phyloP scores from a whole-genome alignment of 257 asterid species.

The Gentiana dahurica region DNA sequence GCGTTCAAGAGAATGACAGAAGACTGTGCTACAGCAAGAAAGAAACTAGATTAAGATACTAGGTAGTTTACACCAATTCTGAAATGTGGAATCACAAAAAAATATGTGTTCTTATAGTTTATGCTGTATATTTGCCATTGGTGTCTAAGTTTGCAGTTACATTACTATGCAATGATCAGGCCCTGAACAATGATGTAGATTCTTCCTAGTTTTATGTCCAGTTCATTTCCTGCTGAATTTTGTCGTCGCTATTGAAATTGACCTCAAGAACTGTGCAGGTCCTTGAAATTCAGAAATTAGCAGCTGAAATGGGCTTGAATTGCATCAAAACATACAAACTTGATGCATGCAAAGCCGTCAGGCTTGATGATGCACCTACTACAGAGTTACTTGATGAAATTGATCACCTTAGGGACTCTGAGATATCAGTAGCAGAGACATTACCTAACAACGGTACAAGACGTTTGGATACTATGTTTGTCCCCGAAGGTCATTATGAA shows the following conservation, averaged over 20 bases:
- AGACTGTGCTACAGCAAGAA: no score
- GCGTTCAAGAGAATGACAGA: no score
- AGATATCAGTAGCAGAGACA: constrained; percentile 11
- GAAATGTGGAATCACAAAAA: no score
- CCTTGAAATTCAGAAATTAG: constrained; percentile 70
- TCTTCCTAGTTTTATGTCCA: not conserved
- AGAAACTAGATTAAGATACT: no score
- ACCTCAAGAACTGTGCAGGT: constrained; percentile 37
- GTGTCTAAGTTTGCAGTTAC: no score
- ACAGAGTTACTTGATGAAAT: constrained; percentile 16
- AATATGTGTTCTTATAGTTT: no score
- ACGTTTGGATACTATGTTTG: constrained; percentile 27
- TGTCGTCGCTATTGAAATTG: not conserved
- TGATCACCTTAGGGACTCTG: constrained; percentile 15
- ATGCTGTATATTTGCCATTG: no score
- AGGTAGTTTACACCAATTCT: no score
- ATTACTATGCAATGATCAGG: no score
- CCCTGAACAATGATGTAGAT: not conserved
- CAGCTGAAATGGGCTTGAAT: constrained; percentile 73
- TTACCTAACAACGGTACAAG: constrained; percentile 17
- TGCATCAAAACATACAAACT: constrained; percentile 73
- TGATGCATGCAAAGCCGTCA: constrained; percentile 81
- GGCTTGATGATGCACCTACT: constrained; percentile 27
- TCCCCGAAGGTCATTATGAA: constrained; percentile 10
- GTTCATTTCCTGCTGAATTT: not conserved